These are phyloP conservation scores for Pyropia yezoensis DNA, from an alignment of 23 red algal genomes.

Conservation along the genomic window DNA sequence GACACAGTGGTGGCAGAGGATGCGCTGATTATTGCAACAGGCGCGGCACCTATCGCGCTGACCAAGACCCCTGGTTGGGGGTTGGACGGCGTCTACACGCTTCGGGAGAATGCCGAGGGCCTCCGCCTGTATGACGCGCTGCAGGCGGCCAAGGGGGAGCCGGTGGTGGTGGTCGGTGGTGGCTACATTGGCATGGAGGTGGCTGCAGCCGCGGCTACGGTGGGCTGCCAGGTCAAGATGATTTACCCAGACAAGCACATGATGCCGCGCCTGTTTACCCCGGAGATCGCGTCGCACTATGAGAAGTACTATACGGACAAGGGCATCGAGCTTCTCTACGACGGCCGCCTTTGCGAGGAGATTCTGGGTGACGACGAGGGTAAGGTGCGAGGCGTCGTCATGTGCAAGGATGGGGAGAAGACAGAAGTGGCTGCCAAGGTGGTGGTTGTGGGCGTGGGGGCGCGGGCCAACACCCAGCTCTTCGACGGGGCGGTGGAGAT, in stretches of 20 bases:
- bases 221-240: constrained; percentile 70
- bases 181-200: constrained; percentile 99
- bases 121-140: constrained; percentile 62
- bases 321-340: constrained; percentile 59
- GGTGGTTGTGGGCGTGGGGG: constrained; percentile 89
- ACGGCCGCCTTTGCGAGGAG: constrained; percentile 60
- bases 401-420: constrained; percentile 39
- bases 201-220: constrained; percentile 59
- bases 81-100: constrained; percentile 70
- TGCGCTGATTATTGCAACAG: constrained; percentile 69
- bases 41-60: constrained; percentile 47
- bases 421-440: constrained; percentile 42
- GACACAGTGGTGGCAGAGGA: constrained; percentile 29
- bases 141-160: constrained; percentile 51
- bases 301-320: constrained; percentile 68
- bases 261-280: constrained; percentile 90
- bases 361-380: constrained; percentile 63
- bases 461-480: constrained; percentile 46
- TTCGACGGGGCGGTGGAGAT: constrained; percentile 67
- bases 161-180: constrained; percentile 83
- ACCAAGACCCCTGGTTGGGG: constrained; percentile 52
- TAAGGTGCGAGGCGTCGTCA: constrained; percentile 26
- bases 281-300: constrained; percentile 78
- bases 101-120: constrained; percentile 78
- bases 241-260: constrained; percentile 90